These are phyloP conservation scores for Ploettnerulaceae sp. DNA, from an alignment of 2,329 filamentous ascomycete species.

Conservation along the genomic window DNA sequence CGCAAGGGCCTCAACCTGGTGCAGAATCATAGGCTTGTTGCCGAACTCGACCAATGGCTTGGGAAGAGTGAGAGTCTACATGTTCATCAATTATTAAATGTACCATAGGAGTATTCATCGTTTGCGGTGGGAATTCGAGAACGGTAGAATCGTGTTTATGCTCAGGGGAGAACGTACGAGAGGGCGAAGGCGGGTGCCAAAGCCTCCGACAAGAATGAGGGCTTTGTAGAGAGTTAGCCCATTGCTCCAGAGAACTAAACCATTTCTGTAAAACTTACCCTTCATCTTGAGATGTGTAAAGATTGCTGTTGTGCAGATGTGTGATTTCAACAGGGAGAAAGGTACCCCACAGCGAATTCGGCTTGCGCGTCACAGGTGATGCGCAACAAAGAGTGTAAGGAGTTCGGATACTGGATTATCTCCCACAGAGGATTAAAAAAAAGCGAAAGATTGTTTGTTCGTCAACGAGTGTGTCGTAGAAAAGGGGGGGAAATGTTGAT, in stretches of 20 bases:
- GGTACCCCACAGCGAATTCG: conserved; percentile 19
- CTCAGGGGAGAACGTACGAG: conserved; percentile 58
- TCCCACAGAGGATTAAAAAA: too few species aligned
- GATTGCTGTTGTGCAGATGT: conserved; percentile 9
- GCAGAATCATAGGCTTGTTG: conserved; percentile 98
- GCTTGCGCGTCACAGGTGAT: neutral
- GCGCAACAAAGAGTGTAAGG: conserved; percentile 1
- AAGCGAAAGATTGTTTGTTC: neutral
- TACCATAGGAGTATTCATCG: conserved; percentile 23
- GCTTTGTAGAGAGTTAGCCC: conserved; percentile 48
- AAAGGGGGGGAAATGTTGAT: too few species aligned
- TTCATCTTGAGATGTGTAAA: conserved; percentile 31
- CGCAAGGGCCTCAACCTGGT: conserved; percentile 93
- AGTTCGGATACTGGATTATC: neutral
- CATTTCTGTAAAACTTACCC: conserved; percentile 21
- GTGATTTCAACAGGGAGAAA: neutral
- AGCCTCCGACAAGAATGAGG: conserved; percentile 98
- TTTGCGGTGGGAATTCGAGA: conserved; percentile 16
- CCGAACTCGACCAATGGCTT: conserved; percentile 98
- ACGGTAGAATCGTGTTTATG: conserved; percentile 14
- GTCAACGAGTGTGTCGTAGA: conserved; percentile 6
- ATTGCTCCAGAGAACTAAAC: neutral
- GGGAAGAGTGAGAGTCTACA: conserved; percentile 86
- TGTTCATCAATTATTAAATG: conserved; percentile 25
- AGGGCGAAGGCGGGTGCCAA: conserved; percentile 94